Evolutionary conservation across 306 rosid genomes (phyloP).

Genomic region (Rosa multiflora): DNA sequence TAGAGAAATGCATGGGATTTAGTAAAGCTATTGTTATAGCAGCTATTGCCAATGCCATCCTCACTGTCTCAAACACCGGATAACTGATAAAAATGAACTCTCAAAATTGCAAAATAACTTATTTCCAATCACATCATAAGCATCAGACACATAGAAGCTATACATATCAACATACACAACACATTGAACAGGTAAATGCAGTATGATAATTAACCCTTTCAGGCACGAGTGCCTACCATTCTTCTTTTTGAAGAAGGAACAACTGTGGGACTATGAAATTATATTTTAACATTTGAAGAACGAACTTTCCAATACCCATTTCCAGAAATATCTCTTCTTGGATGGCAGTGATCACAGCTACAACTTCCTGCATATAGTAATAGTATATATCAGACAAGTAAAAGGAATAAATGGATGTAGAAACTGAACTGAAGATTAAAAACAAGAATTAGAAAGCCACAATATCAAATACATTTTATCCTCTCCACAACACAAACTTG

Average conservation of each 20-base stretch:
- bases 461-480: neutral
- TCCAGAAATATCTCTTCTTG: constrained; percentile 83
- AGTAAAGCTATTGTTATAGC: constrained; percentile 16
- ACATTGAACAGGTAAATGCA: neutral
- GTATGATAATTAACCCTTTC: neutral
- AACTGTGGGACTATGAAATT: neutral
- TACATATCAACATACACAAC: neutral
- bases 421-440: neutral
- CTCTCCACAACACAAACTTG: neutral
- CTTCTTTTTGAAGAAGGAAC: neutral
- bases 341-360: constrained; percentile 78
- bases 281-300: constrained; percentile 6
- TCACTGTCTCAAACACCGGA: neutral
- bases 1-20: constrained; percentile 28
- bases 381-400: constrained; percentile 10
- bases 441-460: neutral
- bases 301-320: constrained; percentile 75
- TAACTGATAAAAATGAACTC: constrained; percentile 3
- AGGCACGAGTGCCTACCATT: neutral
- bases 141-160: neutral
- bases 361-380: constrained; percentile 67
- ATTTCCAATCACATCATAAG: neutral
- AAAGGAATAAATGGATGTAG: neutral
- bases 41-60: constrained; percentile 18
- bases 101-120: neutral